Conservation (phyloP, 257 asterid genomes). For the Knoxia roxburghii region DNA sequence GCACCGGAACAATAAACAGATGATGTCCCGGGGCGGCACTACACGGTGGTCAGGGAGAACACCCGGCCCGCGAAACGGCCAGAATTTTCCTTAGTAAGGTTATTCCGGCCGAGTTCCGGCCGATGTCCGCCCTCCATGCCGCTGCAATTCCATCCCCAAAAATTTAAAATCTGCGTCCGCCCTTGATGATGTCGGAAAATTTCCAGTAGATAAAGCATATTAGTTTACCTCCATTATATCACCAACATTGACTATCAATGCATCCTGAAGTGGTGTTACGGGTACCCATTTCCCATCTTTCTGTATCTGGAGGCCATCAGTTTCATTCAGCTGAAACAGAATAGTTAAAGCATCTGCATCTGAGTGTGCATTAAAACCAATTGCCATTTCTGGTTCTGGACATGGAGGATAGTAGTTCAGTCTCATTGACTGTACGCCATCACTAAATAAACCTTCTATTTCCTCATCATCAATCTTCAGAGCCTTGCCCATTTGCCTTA, state of each 20-base stretch:
- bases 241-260: slow-evolving; percentile 50
- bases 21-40: no score
- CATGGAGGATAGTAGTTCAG: slow-evolving; percentile 59
- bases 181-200: neutral
- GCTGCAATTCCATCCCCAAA: no score
- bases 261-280: slow-evolving; percentile 37
- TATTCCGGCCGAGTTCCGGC: no score
- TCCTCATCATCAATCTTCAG: slow-evolving; percentile 37
- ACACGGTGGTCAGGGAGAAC: no score
- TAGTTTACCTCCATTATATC: slow-evolving; percentile 46
- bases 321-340: slow-evolving; percentile 46
- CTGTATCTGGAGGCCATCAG: slow-evolving; percentile 43
- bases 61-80: no score
- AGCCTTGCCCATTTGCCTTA: slow-evolving; percentile 38
- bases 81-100: no score
- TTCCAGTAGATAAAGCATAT: neutral
- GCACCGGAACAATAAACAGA: no score
- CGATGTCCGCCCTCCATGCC: no score
- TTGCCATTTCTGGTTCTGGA: slow-evolving; percentile 40
- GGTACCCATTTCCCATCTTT: slow-evolving; percentile 45
- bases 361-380: slow-evolving; percentile 51
- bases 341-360: slow-evolving; percentile 55
- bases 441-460: slow-evolving; percentile 24
- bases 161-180: no score
- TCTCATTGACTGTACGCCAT: slow-evolving; percentile 46